phyloP scores from a whole-genome alignment of 2,329 filamentous ascomycete species.

The Nemania abortiva region DNA sequence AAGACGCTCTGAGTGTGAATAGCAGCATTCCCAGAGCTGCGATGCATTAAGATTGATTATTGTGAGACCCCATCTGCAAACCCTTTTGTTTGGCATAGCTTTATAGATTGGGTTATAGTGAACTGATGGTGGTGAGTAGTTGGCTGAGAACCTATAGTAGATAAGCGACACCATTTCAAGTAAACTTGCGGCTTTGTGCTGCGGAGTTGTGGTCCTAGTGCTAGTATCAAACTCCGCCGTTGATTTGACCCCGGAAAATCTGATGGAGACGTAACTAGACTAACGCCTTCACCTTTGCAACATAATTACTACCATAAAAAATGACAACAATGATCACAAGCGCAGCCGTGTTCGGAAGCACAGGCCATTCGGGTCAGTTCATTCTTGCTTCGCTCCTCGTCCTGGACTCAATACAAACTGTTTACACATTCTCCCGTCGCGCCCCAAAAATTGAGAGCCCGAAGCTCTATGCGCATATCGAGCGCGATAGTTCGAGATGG shows the following conservation, averaged over 20 bases:
- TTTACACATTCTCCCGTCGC: constrained; percentile 12
- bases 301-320: neutral
- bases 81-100: neutral
- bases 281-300: neutral
- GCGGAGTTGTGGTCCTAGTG: constrained; percentile 2
- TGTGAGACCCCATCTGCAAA: no score
- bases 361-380: constrained; percentile 18
- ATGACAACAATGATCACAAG: constrained; percentile 13
- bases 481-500: constrained; percentile 7
- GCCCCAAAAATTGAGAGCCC: constrained; percentile 9
- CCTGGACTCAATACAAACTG: neutral
- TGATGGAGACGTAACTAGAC: neutral
- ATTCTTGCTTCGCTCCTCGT: constrained; percentile 16
- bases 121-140: neutral
- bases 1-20: neutral
- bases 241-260: neutral
- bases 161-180: no score
- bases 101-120: neutral
- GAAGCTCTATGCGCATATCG: neutral
- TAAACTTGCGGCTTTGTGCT: neutral
- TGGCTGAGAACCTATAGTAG: no score
- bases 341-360: constrained; percentile 11
- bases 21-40: no score
- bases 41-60: no score
- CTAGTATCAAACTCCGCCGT: constrained; percentile 3